These are phyloP conservation scores for Trichosporon sp. DNA, from an alignment of 1,284 basidiomycete genomes.

Conservation along the genomic window DNA sequence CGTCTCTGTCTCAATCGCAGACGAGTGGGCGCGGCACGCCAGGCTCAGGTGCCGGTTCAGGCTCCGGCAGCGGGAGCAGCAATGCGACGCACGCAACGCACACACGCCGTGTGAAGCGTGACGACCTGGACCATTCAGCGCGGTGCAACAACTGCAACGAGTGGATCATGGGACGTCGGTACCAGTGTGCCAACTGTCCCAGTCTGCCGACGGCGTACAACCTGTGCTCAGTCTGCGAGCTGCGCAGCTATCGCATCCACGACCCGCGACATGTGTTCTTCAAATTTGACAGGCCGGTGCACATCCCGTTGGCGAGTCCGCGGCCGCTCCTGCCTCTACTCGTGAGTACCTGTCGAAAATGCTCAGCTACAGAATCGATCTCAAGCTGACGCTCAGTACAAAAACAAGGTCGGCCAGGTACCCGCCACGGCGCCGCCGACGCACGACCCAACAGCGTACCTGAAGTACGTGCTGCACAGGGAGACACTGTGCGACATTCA, in stretches of 20 bases:
- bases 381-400: slow-evolving; percentile 54
- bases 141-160: slow-evolving; percentile 41
- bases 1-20: background rate
- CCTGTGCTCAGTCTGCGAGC: slow-evolving; percentile 70
- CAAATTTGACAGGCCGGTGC: slow-evolving; percentile 71
- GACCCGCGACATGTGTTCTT: slow-evolving; percentile 79
- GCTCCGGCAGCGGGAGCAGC: background rate
- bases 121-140: slow-evolving; percentile 40
- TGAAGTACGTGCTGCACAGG: slow-evolving; percentile 60
- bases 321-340: slow-evolving; percentile 63
- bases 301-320: slow-evolving; percentile 60
- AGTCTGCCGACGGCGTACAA: slow-evolving; percentile 43
- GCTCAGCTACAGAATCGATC: background rate
- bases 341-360: slow-evolving; percentile 27
- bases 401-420: slow-evolving; percentile 57
- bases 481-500: slow-evolving; percentile 47
- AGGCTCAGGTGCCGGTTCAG: background rate
- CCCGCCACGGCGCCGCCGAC: slow-evolving; percentile 52
- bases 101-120: slow-evolving; percentile 14
- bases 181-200: slow-evolving; percentile 49
- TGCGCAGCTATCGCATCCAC: slow-evolving; percentile 67
- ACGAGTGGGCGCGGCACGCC: background rate
- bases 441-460: slow-evolving; percentile 63
- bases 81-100: background rate
- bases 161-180: slow-evolving; percentile 46